A percentile compares a stretch with the other conserved stretches of the same genome.
These are phyloP conservation scores for Botrytis aclada DNA, from an alignment of 2,329 filamentous ascomycete species.

Conservation along the genomic window DNA sequence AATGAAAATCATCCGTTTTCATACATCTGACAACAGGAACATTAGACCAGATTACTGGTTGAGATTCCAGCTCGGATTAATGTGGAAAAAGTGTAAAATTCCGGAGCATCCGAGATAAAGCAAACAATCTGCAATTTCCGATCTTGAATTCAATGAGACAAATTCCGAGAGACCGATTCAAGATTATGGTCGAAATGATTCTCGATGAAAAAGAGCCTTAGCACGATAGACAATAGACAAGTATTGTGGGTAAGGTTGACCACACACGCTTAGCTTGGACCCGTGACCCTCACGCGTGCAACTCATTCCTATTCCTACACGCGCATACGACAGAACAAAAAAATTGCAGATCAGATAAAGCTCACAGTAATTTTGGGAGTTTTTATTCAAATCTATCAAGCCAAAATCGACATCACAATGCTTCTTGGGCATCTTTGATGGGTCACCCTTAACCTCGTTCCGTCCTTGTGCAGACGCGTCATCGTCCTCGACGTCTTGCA, in stretches of 20 bases:
- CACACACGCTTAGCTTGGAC: neutral
- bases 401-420: neutral
- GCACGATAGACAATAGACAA: neutral
- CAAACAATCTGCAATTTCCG: neutral
- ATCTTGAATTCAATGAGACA: neutral
- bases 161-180: neutral
- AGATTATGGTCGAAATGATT: neutral
- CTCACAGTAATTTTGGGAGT: neutral
- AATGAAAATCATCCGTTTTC: too few relatives aligned
- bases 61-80: too few relatives aligned
- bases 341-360: neutral
- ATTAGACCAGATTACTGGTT: too few relatives aligned
- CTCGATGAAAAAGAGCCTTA: neutral
- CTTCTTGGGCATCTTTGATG: neutral
- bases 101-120: neutral
- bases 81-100: too few relatives aligned
- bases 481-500: neutral
- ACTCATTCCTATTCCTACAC: neutral
- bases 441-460: neutral
- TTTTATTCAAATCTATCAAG: neutral
- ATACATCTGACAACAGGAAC: too few relatives aligned
- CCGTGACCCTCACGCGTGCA: neutral
- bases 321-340: too few relatives aligned
- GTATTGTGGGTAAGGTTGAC: neutral
- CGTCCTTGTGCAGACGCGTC: neutral